Conservation (phyloP, 2,329 filamentous ascomycete genomes). For the Xylaria sp. region DNA sequence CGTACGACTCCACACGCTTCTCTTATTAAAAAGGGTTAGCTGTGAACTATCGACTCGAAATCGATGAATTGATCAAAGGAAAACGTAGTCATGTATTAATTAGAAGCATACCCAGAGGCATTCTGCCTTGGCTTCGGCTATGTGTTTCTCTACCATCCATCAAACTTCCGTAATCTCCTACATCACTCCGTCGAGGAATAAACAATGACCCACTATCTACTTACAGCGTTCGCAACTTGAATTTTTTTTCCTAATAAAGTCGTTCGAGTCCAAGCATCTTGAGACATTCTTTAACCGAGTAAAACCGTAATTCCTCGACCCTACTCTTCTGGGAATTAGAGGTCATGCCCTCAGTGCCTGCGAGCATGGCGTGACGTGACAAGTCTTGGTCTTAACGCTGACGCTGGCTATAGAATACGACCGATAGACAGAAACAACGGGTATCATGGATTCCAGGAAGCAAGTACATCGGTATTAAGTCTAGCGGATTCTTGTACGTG, state of each 20-base stretch:
- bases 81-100: constrained; percentile 38
- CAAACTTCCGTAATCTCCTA: constrained; percentile 11
- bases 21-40: no score
- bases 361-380: not conserved
- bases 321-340: not conserved
- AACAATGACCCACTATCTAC: constrained; percentile 19
- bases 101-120: constrained; percentile 22
- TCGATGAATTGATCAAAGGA: not conserved
- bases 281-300: constrained; percentile 9
- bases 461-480: constrained; percentile 58
- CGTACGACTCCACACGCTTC: no score
- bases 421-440: constrained; percentile 25
- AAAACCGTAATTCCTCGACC: constrained; percentile 17
- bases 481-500: constrained; percentile 57
- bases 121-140: constrained; percentile 21
- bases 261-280: constrained; percentile 21
- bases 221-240: constrained; percentile 1
- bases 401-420: constrained; percentile 13
- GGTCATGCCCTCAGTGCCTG: not conserved
- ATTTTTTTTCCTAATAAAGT: constrained; percentile 11
- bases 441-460: constrained; percentile 40
- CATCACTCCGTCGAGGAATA: constrained; percentile 1
- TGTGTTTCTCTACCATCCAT: constrained; percentile 25
- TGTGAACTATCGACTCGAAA: not conserved
- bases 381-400: not conserved